A percentile compares a stretch with the other conserved stretches of the same genome.
Evolutionary conservation across 345 rosid genomes (phyloP).

Genomic region (Eucalyptus marginata): DNA sequence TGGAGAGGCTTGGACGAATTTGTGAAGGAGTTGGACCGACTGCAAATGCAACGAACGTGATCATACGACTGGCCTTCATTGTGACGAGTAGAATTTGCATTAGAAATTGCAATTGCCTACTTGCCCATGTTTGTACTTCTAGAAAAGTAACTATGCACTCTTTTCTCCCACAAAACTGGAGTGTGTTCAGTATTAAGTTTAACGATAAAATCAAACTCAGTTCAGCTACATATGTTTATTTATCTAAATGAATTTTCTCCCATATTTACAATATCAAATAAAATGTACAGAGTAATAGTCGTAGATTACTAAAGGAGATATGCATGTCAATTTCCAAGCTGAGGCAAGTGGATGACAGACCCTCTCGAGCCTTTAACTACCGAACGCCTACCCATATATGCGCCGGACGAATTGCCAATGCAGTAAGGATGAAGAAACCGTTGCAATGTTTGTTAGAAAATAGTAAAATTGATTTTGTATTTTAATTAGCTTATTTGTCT

Average conservation of each 20-base stretch:
- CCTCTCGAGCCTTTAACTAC: background rate
- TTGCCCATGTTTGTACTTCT: background rate
- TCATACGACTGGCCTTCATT: background rate
- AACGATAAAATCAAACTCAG: background rate
- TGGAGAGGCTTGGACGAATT: slow-evolving; percentile 15
- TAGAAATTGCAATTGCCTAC: background rate
- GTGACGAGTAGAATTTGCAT: background rate
- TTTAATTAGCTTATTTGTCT: no score
- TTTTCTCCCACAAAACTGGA: background rate
- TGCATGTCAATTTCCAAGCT: background rate
- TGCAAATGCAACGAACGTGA: background rate
- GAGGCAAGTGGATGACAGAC: background rate
- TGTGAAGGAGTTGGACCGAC: slow-evolving; percentile 10
- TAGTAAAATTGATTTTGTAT: no score
- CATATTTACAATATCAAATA: background rate
- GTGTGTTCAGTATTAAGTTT: background rate
- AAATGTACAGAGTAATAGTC: background rate
- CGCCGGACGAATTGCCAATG: background rate
- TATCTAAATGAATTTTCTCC: background rate
- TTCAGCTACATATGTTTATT: background rate
- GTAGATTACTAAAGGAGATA: background rate
- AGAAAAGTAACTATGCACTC: background rate
- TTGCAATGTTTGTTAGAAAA: no score
- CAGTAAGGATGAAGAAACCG: no score
- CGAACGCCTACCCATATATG: background rate